Evolutionary conservation across 2,329 filamentous ascomycete genomes (phyloP), one percentile per base, ranked within the genome.

Genomic region (Saccharata proteae): DNA sequence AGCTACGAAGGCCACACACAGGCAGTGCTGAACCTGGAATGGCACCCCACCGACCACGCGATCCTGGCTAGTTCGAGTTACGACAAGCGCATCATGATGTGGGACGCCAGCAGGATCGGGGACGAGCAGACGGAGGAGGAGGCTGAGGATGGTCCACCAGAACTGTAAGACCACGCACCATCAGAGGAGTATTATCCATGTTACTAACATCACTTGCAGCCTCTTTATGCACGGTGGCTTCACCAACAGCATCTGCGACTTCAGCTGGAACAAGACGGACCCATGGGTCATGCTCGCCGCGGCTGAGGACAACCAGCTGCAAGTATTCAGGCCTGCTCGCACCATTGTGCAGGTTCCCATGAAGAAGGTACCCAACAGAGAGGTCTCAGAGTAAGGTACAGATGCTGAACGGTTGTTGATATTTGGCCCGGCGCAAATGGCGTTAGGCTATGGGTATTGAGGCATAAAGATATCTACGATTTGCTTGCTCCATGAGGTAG

Each of bases 161-260:
- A 98, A 58, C 67, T 98, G 80, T 90, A 67, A 60, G 80, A 71
- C 10, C 34, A 43, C 54, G 41, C 52, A 41, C n/a, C n/a, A n/a
- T n/a, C n/a, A n/a, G n/a, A n/a, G n/a, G n/a, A n/a, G n/a, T 41
- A 4, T 12, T 5, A 19, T 32, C 23, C 3, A 18, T 15, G n/a
- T 5, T 37, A 9, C 14, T 24, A 5, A 11, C 17, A 16, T 17
- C 17, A 17, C 14, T 25, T 8, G 9, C 40, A 85, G 81, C 27
- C 64, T 98, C 2, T 98, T 98, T 61, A 96, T 98, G 86, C 90
- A 98, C 49, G 90, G 90, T 38, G 90, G 90, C 18, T 92, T 98
- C 62, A 98, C 90, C 8, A 94, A 94, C 59, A 80, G 92, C 43
- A 74, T 98, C 39, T 85, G 83, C 20, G 92, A 98, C 58, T 98